Evolutionary conservation across 2,329 filamentous ascomycete genomes (phyloP).

Genomic region (Paecilomyces sp.): DNA sequence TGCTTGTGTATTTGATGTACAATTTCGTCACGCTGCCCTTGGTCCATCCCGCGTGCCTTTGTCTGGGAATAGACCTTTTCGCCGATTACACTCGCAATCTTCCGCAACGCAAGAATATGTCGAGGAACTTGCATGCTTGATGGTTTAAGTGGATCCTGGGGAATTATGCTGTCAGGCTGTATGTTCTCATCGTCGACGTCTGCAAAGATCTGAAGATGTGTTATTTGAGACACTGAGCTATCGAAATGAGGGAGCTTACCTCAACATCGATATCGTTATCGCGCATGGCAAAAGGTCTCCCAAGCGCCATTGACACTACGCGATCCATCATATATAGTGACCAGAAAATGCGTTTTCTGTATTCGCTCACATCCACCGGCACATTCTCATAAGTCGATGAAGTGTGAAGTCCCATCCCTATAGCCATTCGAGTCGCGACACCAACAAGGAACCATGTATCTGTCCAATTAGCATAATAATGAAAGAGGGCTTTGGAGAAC

Average conservation of each 20-base stretch:
- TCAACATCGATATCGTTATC: conserved; percentile 40
- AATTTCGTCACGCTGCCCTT: conserved; percentile 23
- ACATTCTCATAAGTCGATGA: conserved; percentile 27
- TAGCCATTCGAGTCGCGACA: conserved; percentile 36
- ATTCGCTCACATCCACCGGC: conserved; percentile 24
- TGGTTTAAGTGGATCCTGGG: conserved; percentile 21
- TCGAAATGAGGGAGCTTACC: conserved; percentile 11
- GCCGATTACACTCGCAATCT: conserved; percentile 36
- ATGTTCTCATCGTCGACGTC: conserved; percentile 30
- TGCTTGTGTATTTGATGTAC: conserved; percentile 31
- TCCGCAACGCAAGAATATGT: conserved; percentile 36
- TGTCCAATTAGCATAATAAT: conserved; percentile 7
- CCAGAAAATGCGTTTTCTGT: conserved; percentile 39
- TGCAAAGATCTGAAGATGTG: conserved; percentile 25
- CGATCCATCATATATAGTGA: conserved; percentile 47
- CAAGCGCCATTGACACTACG: conserved; percentile 39
- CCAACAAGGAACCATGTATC: conserved; percentile 44
- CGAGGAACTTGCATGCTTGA: conserved; percentile 34
- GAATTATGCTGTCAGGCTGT: conserved; percentile 13
- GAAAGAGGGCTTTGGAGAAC: conserved; percentile 5
- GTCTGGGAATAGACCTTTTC: conserved; percentile 30
- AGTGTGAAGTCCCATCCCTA: conserved; percentile 38
- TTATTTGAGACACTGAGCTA: not conserved
- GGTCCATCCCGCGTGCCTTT: conserved; percentile 7
- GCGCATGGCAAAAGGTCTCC: conserved; percentile 40